phyloP scores from a whole-genome alignment of 257 asterid species.

The Coffea eugenioides region DNA sequence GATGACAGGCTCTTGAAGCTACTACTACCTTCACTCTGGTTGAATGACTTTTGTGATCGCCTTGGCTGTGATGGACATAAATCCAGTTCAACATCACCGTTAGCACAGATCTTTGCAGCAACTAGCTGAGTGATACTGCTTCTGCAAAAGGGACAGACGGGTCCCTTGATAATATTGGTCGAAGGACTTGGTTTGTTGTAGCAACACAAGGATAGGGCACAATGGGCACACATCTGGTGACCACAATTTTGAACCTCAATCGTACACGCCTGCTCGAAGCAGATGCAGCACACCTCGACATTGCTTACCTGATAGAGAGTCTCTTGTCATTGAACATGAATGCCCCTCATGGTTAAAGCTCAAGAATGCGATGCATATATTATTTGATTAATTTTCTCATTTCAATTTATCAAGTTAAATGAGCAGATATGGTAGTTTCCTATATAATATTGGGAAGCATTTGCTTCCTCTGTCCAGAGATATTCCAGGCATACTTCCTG shows the following conservation, averaged over 20 bases:
- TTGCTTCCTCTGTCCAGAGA: neutral
- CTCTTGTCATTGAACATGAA: neutral
- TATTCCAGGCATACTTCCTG: too few relatives aligned
- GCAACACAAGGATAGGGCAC: slow-evolving; percentile 71
- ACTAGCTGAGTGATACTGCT: slow-evolving; percentile 51
- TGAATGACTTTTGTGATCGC: slow-evolving; percentile 42
- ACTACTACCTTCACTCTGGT: slow-evolving; percentile 56
- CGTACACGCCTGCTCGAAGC: slow-evolving; percentile 69
- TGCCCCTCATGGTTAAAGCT: neutral
- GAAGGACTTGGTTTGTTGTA: slow-evolving; percentile 55
- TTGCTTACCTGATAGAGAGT: slow-evolving; percentile 48
- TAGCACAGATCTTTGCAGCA: slow-evolving; percentile 46
- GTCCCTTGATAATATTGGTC: slow-evolving; percentile 33
- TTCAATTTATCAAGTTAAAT: neutral
- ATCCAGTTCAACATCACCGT: slow-evolving; percentile 35
- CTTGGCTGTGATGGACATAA: slow-evolving; percentile 47
- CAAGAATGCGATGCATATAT: neutral
- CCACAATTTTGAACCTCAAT: slow-evolving; percentile 75
- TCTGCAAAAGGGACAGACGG: slow-evolving; percentile 80
- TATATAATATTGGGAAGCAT: neutral
- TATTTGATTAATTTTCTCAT: neutral
- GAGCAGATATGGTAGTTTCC: neutral
- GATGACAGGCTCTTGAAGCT: slow-evolving; percentile 59
- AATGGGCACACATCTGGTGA: slow-evolving; percentile 86
- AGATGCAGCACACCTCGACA: slow-evolving; percentile 66